Evolutionary conservation across 1,139 yeast genomes (phyloP).

Genomic region (Protomyces arabidopsidicola): DNA sequence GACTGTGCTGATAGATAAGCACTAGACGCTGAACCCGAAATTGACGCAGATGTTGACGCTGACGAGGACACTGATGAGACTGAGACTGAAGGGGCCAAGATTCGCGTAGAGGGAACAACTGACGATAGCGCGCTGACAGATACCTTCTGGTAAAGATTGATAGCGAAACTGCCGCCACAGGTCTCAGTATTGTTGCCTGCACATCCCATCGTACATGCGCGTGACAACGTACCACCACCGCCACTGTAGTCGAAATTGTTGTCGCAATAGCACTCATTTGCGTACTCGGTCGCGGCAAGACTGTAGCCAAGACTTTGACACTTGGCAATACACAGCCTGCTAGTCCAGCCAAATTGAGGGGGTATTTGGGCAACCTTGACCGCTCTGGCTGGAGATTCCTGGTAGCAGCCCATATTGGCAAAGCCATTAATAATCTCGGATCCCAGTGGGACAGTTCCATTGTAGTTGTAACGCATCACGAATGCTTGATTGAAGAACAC

Average conservation of each 20-base stretch:
- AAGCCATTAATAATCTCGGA: background rate
- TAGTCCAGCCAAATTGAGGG: background rate
- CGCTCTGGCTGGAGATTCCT: background rate
- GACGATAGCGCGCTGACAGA: background rate
- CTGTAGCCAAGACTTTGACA: background rate
- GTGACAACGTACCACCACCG: background rate
- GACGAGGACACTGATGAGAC: background rate
- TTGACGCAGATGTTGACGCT: background rate
- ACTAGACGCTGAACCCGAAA: background rate
- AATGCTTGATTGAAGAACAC: background rate
- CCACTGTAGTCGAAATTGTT: background rate
- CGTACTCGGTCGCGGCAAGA: constrained; percentile 4
- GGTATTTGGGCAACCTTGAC: background rate
- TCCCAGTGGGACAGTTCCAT: background rate
- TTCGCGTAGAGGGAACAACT: background rate
- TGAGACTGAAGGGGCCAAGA: background rate
- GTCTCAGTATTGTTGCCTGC: background rate
- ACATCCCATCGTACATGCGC: background rate
- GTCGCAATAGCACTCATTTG: background rate
- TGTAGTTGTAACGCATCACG: background rate
- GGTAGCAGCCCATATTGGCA: background rate
- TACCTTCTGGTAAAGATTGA: background rate
- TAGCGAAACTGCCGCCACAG: background rate
- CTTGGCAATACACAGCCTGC: background rate
- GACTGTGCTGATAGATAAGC: background rate